Evolutionary conservation across 805 yeast species (phyloP).

Genomic region (Ogataea chonburiensis): DNA sequence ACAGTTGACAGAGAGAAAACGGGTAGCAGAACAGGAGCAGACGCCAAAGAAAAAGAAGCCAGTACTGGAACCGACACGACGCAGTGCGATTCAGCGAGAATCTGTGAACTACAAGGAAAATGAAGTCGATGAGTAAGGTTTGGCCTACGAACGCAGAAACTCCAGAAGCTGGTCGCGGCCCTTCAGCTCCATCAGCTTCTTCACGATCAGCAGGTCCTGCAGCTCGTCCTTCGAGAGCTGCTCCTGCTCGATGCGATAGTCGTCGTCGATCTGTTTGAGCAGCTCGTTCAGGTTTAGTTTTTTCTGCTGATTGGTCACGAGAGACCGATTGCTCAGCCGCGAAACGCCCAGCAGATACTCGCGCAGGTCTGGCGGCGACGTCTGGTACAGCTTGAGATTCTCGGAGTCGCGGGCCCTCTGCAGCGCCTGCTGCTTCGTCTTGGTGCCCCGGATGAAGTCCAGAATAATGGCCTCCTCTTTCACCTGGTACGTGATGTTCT

Average conservation of each 20-base stretch:
- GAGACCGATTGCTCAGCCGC: constrained; percentile 34
- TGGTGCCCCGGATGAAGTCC: constrained; percentile 63
- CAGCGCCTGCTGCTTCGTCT: constrained; percentile 35
- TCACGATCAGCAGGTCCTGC: constrained; percentile 52
- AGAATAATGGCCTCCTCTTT: constrained; percentile 67
- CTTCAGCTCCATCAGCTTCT: constrained; percentile 60
- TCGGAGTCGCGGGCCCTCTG: constrained; percentile 34
- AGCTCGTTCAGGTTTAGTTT: constrained; percentile 47
- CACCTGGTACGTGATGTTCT: constrained; percentile 52
- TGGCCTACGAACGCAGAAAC: constrained; percentile 43
- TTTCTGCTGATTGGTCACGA: constrained; percentile 30
- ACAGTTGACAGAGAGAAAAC: constrained; percentile 1
- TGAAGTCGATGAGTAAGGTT: constrained; percentile 5
- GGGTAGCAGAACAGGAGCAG: constrained; percentile 25
- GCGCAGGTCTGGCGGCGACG: constrained; percentile 25
- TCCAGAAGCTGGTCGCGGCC: constrained; percentile 65
- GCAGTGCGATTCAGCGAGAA: constrained; percentile 39
- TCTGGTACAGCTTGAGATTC: constrained; percentile 33
- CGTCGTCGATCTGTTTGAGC: constrained; percentile 38
- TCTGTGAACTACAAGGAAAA: constrained; percentile 36
- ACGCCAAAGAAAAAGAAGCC: constrained; percentile 23
- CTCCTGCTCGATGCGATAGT: constrained; percentile 19
- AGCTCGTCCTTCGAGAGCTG: constrained; percentile 40
- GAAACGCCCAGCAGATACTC: constrained; percentile 35
- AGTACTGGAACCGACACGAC: constrained; percentile 37